These are phyloP conservation scores for Picea engelmannii DNA, from an alignment of 83 land plant genomes.

Conservation along the genomic window DNA sequence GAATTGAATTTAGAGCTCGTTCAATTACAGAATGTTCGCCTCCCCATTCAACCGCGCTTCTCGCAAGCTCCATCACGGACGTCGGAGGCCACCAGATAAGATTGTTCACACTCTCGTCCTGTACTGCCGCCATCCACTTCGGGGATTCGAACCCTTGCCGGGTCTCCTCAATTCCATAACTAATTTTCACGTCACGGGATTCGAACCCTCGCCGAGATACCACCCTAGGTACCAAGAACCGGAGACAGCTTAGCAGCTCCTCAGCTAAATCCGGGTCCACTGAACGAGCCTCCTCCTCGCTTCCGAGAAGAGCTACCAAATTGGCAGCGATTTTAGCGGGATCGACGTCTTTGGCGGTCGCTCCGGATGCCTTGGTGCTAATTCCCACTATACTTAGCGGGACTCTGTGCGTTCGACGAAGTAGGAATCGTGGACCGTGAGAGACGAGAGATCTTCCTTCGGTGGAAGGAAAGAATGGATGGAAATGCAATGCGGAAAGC, in stretches of 20 bases:
- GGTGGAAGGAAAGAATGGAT: too few species aligned
- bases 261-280: conserved; percentile 39
- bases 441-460: too few species aligned
- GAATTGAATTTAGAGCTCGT: conserved; percentile 48
- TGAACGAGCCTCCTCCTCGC: conserved; percentile 20
- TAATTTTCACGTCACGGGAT: not conserved
- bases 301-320: conserved; percentile 49
- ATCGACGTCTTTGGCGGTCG: not conserved
- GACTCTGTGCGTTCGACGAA: too few species aligned
- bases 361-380: too few species aligned
- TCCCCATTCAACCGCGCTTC: conserved; percentile 65
- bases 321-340: conserved; percentile 33
- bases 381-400: too few species aligned
- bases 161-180: not conserved
- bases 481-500: too few species aligned
- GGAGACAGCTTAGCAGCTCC: conserved; percentile 56
- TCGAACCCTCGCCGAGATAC: not conserved
- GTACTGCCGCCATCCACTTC: not conserved
- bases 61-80: conserved; percentile 67
- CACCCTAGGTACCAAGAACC: conserved; percentile 56
- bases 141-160: conserved; percentile 1
- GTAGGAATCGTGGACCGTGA: too few species aligned
- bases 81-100: conserved; percentile 75
- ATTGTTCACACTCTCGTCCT: conserved; percentile 32
- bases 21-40: conserved; percentile 66